A percentile compares a stretch with the other conserved stretches of the same genome.
These are phyloP conservation scores for Falciphora oryzae DNA, from an alignment of 2,329 filamentous ascomycete genomes.

Conservation along the genomic window DNA sequence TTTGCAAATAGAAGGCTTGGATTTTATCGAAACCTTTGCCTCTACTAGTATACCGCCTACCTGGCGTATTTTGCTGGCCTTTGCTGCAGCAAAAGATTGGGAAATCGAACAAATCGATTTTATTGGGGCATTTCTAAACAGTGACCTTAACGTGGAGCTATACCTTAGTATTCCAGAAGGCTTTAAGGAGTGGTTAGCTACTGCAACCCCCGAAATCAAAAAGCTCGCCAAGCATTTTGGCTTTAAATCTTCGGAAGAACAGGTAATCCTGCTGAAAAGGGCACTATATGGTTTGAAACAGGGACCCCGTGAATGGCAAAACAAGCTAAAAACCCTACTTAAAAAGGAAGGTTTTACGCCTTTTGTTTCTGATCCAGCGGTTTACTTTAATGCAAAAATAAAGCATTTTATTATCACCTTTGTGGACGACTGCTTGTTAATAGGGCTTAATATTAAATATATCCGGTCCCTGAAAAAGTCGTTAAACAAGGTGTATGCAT, in stretches of 20 bases:
- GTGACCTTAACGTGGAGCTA: neutral
- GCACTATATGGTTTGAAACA: neutral
- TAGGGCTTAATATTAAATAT: neutral
- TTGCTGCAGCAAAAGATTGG: neutral
- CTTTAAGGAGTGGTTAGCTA: neutral
- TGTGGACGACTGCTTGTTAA: neutral
- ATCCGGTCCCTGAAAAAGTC: neutral
- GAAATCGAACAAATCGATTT: neutral
- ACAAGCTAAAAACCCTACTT: neutral
- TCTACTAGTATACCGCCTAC: neutral
- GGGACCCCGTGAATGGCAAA: neutral
- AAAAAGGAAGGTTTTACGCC: neutral
- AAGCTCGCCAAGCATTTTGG: neutral
- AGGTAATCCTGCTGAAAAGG: neutral
- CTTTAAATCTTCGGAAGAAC: neutral
- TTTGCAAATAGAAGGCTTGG: neutral
- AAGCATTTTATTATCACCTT: neutral
- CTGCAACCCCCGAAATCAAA: neutral
- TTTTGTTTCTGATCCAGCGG: neutral
- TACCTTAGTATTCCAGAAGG: neutral
- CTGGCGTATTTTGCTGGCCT: neutral
- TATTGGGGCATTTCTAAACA: neutral
- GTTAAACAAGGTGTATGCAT: neutral
- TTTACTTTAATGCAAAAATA: neutral
- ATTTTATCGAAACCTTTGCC: neutral